Evolutionary conservation across 805 yeast genomes (phyloP).

Genomic region (Myxozyma mucilagina): DNA sequence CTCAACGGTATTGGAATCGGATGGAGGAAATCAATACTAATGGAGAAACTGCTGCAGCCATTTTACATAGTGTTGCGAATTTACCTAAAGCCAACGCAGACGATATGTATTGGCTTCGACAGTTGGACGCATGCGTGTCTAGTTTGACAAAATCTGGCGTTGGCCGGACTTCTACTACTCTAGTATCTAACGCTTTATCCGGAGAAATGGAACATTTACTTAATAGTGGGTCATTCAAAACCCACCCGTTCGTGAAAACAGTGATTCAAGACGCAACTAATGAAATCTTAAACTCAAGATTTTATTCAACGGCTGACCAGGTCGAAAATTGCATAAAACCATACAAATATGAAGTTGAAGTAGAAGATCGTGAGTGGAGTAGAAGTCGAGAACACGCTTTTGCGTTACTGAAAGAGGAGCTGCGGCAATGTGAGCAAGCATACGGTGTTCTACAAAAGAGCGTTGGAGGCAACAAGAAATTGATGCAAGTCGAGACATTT

Average conservation of each 20-base stretch:
- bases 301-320: constrained; percentile 92
- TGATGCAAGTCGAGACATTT: constrained; percentile 79
- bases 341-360: constrained; percentile 93
- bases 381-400: constrained; percentile 77
- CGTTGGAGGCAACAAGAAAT: constrained; percentile 74
- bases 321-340: constrained; percentile 98
- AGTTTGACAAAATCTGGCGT: constrained; percentile 89
- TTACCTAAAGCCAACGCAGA: constrained; percentile 60
- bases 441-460: constrained; percentile 59
- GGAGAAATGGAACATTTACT: constrained; percentile 75
- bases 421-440: constrained; percentile 73
- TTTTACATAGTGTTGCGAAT: constrained; percentile 56
- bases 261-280: constrained; percentile 84
- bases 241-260: constrained; percentile 82
- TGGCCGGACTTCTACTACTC: constrained; percentile 82
- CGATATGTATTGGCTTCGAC: constrained; percentile 83
- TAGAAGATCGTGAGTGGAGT: constrained; percentile 94
- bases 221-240: constrained; percentile 69
- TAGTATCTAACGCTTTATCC: constrained; percentile 76
- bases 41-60: constrained; percentile 20
- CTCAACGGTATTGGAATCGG: constrained; percentile 89
- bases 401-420: constrained; percentile 74
- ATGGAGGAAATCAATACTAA: constrained; percentile 42
- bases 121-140: constrained; percentile 79
- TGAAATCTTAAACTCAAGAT: constrained; percentile 73